Conservation (phyloP, 768 basidiomycete species). For the Postia placenta region DNA sequence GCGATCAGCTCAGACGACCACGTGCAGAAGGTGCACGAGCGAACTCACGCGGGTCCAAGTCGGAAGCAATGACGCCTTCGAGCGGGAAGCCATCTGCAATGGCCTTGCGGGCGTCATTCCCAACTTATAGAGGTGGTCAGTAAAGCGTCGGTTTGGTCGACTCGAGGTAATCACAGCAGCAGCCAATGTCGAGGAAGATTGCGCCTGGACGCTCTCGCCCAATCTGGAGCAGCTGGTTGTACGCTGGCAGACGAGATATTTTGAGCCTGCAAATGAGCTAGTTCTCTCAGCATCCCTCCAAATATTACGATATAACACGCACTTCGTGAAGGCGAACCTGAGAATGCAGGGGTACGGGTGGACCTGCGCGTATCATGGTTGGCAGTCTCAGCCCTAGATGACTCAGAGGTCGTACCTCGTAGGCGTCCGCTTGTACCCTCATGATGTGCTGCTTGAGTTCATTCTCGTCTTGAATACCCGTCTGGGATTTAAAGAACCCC, state of each 20-base stretch:
- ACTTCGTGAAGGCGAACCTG: not conserved
- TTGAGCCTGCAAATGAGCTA: too few species aligned
- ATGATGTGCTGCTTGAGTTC: slow-evolving; percentile 22
- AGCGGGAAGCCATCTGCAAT: slow-evolving; percentile 34
- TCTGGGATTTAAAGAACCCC: slow-evolving; percentile 15
- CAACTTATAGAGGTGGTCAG: slow-evolving; percentile 26
- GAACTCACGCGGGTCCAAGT: slow-evolving; percentile 26
- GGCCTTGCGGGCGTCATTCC: slow-evolving; percentile 33
- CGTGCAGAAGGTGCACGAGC: not conserved
- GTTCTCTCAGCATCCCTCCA: too few species aligned
- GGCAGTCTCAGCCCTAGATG: slow-evolving; percentile 8
- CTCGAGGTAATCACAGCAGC: slow-evolving; percentile 30
- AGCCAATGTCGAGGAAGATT: slow-evolving; percentile 36
- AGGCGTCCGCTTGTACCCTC: slow-evolving; percentile 18
- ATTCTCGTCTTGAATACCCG: slow-evolving; percentile 21
- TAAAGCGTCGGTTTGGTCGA: too few species aligned
- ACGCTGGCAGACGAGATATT: not conserved
- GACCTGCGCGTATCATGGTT: not conserved
- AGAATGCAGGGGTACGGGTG: slow-evolving; percentile 2
- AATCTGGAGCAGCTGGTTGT: slow-evolving; percentile 23
- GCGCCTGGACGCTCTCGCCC: slow-evolving; percentile 27
- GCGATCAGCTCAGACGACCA: not conserved
- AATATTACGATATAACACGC: not conserved
- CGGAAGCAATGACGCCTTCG: slow-evolving; percentile 28
- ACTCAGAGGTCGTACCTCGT: slow-evolving; percentile 17